These are phyloP conservation scores for Xylariaceae sp. DNA, from an alignment of 2,329 filamentous ascomycete genomes.

Conservation along the genomic window DNA sequence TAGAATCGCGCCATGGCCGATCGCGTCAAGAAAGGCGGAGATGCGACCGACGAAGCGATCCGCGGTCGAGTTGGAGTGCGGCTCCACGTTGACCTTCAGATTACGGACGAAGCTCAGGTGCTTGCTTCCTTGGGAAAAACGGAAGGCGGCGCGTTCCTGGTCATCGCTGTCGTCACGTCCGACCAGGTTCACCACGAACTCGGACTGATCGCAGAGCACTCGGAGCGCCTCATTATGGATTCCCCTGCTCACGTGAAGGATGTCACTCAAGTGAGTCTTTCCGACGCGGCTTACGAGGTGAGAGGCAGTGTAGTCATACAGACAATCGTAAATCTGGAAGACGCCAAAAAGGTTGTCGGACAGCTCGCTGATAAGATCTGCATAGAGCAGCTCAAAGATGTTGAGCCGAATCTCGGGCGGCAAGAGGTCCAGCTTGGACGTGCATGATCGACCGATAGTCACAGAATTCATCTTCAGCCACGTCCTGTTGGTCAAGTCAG, in stretches of 20 bases:
- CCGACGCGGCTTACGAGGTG: constrained; percentile 9
- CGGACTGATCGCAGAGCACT: constrained; percentile 6
- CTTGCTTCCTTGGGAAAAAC: constrained; percentile 3
- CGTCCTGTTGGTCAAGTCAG: too few species aligned
- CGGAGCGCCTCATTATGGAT: constrained; percentile 8
- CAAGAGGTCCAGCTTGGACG: neutral
- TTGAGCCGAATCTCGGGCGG: constrained; percentile 8
- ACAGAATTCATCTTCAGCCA: neutral
- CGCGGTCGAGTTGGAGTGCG: constrained; percentile 4
- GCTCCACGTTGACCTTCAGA: constrained; percentile 8
- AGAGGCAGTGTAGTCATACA: constrained; percentile 9
- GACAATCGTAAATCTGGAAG: constrained; percentile 7
- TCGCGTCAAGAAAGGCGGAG: constrained; percentile 1
- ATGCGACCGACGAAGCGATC: constrained; percentile 7
- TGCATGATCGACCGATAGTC: neutral
- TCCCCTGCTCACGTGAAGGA: constrained; percentile 9
- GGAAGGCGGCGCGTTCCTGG: constrained; percentile 5
- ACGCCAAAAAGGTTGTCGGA: constrained; percentile 11
- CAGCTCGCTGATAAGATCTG: constrained; percentile 9
- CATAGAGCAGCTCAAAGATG: constrained; percentile 7
- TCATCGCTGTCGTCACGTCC: constrained; percentile 4
- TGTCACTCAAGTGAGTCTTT: constrained; percentile 5
- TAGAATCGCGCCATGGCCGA: constrained; percentile 4
- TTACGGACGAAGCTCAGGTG: constrained; percentile 4
- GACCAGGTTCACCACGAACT: constrained; percentile 10